phyloP scores from a whole-genome alignment of 805 yeast genomes.

The Grigorovia humatica region DNA sequence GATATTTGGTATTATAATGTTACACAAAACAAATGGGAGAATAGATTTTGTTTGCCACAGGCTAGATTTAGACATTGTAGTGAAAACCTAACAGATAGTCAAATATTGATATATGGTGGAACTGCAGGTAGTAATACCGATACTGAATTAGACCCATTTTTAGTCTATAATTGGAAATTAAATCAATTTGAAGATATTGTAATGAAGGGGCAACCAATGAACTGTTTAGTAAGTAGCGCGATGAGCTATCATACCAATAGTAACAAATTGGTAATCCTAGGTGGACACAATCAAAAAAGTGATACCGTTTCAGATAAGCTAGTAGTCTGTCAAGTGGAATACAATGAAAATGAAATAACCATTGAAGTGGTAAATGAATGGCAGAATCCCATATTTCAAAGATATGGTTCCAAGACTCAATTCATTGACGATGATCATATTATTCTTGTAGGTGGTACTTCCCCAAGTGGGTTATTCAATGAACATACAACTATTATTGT shows the following conservation, averaged over 20 bases:
- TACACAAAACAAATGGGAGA: conserved; percentile 31
- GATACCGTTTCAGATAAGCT: conserved; percentile 24
- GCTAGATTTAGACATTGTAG: conserved; percentile 45
- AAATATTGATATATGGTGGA: conserved; percentile 46
- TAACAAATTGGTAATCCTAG: conserved; percentile 13
- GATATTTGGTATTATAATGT: conserved; percentile 35
- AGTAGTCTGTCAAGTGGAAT: conserved; percentile 19
- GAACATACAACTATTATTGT: conserved; percentile 31
- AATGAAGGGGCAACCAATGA: neutral
- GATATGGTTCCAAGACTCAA: conserved; percentile 41
- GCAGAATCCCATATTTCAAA: conserved; percentile 28
- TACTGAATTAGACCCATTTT: conserved; percentile 11
- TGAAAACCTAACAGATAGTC: conserved; percentile 19
- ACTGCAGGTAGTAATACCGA: conserved; percentile 4
- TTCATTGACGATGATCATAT: conserved; percentile 28
- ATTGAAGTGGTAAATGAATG: conserved; percentile 16
- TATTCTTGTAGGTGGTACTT: conserved; percentile 50
- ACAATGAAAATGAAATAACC: conserved; percentile 4
- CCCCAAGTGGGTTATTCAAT: conserved; percentile 29
- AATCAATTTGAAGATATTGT: conserved; percentile 10
- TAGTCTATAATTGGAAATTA: conserved; percentile 9
- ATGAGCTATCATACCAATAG: conserved; percentile 9
- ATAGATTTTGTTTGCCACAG: conserved; percentile 31
- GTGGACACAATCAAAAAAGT: conserved; percentile 19
- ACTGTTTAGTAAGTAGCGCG: neutral